Conservation (phyloP, 2,329 filamentous ascomycete species). For the Zalaria obscura region DNA sequence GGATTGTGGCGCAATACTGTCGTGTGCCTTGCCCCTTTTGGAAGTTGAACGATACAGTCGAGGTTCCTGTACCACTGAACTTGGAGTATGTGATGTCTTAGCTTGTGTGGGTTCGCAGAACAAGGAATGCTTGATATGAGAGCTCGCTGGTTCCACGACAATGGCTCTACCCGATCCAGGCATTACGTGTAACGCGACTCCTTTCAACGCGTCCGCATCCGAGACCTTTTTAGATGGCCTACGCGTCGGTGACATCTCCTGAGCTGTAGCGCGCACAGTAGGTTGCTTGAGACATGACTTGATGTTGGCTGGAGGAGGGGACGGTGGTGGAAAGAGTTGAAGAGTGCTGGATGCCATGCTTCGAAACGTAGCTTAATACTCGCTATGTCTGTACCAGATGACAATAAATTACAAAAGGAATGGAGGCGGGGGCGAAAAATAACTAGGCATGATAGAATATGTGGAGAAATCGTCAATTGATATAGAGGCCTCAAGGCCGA, state of each 20-base stretch:
- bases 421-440: neutral
- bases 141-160: neutral
- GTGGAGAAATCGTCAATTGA: neutral
- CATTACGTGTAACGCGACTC: neutral
- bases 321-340: neutral
- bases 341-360: neutral
- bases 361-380: neutral
- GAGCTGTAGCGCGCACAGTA: neutral
- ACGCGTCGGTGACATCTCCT: neutral
- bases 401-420: neutral
- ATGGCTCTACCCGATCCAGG: neutral
- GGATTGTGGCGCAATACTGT: neutral
- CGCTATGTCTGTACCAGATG: neutral
- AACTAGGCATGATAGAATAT: neutral
- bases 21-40: neutral
- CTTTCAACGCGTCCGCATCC: neutral
- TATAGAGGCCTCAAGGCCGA: neutral
- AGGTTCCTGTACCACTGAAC: too few species aligned
- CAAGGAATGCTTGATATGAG: neutral
- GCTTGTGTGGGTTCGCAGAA: neutral
- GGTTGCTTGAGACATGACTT: neutral
- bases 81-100: neutral
- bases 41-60: neutral
- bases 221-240: neutral
- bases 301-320: neutral